Conservation (phyloP, 2,329 filamentous ascomycete species). For the Fonsecaea multimorphosa region DNA sequence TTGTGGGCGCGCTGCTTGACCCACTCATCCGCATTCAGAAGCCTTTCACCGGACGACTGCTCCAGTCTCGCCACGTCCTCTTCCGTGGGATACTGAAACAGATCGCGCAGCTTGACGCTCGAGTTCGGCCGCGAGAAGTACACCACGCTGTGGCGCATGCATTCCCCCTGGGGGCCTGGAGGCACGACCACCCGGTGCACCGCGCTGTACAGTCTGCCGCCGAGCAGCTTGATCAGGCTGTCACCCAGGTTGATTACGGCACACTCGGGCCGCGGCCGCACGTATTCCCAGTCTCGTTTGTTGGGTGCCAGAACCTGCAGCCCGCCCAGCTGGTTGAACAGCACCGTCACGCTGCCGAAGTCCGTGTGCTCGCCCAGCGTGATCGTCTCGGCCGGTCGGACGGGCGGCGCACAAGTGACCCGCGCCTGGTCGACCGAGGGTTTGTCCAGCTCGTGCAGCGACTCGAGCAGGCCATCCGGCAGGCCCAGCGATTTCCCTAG, state of each 20-base stretch:
- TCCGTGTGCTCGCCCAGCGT: slow-evolving; percentile 45
- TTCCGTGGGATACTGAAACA: slow-evolving; percentile 18
- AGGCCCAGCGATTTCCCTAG: slow-evolving; percentile 43
- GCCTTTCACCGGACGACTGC: slow-evolving; percentile 9
- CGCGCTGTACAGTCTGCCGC: slow-evolving; percentile 45
- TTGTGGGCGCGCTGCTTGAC: slow-evolving; percentile 26
- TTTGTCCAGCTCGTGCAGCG: slow-evolving; percentile 38
- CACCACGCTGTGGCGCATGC: slow-evolving; percentile 34
- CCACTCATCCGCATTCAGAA: slow-evolving; percentile 24
- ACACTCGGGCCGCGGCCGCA: slow-evolving; percentile 37
- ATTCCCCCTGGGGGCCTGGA: slow-evolving; percentile 37
- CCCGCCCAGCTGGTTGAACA: slow-evolving; percentile 47
- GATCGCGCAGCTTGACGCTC: slow-evolving; percentile 19
- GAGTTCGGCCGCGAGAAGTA: slow-evolving; percentile 35
- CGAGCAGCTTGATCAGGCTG: slow-evolving; percentile 54
- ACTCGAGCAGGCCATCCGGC: slow-evolving; percentile 38
- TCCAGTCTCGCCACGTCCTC: slow-evolving; percentile 20
- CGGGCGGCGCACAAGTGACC: slow-evolving; percentile 37
- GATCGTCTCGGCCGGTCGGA: slow-evolving; percentile 40
- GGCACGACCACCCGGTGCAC: slow-evolving; percentile 41
- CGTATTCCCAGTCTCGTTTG: slow-evolving; percentile 37
- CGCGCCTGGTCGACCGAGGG: slow-evolving; percentile 36
- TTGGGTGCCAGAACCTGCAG: slow-evolving; percentile 45
- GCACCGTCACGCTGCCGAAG: slow-evolving; percentile 47
- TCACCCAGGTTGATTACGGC: slow-evolving; percentile 57